A percentile compares a stretch with the other conserved stretches of the same genome.
phyloP scores from a whole-genome alignment of 164 flowering plant genomes.

The Saururus chinensis region DNA sequence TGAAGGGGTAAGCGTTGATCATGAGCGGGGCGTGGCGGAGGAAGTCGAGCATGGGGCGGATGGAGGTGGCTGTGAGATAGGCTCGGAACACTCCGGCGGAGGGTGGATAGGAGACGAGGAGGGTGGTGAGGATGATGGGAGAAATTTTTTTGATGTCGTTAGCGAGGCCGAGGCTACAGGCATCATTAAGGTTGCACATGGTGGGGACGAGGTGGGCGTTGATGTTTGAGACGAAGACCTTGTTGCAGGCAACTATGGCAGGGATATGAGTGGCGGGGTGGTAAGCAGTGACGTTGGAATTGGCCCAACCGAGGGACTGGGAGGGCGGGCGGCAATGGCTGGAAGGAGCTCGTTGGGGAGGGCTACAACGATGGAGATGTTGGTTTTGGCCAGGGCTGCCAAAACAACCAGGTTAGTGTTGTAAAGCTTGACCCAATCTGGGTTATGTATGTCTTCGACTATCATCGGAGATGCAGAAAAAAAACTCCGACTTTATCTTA shows the following conservation, averaged over 20 bases:
- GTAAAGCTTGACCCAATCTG: slow-evolving; percentile 58
- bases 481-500: no score
- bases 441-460: no score
- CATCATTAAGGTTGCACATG: slow-evolving; percentile 54
- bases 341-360: slow-evolving; percentile 76
- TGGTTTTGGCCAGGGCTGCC: slow-evolving; percentile 45
- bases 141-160: slow-evolving; percentile 52
- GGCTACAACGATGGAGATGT: slow-evolving; percentile 51
- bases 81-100: slow-evolving; percentile 67
- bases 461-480: no score
- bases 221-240: slow-evolving; percentile 72
- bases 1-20: slow-evolving; percentile 88
- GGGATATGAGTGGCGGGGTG: slow-evolving; percentile 58
- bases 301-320: slow-evolving; percentile 56
- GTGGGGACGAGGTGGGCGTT: slow-evolving; percentile 60
- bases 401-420: slow-evolving; percentile 71
- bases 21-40: slow-evolving; percentile 52
- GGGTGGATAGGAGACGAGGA: slow-evolving; percentile 66
- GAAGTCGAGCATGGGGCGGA: slow-evolving; percentile 69
- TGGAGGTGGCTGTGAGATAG: slow-evolving; percentile 39
- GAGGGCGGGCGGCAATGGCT: slow-evolving; percentile 44
- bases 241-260: slow-evolving; percentile 85
- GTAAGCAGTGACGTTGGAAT: slow-evolving; percentile 37
- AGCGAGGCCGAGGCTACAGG: slow-evolving; percentile 29
- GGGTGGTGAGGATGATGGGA: slow-evolving; percentile 63